A percentile compares a stretch with the other conserved stretches of the same genome.
Conservation (phyloP, 768 basidiomycete genomes). For the Panaeolus cyanescens region DNA sequence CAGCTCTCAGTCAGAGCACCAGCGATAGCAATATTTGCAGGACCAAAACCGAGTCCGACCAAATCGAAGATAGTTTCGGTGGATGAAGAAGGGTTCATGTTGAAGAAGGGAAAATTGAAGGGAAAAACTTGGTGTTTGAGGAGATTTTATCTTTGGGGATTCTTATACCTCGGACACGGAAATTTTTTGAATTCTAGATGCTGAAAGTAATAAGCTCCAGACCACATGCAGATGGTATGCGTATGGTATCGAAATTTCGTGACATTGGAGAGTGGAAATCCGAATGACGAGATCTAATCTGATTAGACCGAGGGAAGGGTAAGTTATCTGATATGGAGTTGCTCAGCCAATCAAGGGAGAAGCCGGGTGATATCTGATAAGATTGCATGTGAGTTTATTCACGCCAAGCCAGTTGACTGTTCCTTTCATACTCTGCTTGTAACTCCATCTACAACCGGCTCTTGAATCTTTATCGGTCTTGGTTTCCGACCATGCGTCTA, state of each 20-base stretch:
- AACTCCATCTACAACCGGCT: constrained; percentile 4
- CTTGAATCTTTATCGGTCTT: background rate
- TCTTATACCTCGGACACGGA: background rate
- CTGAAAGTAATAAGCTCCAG: constrained; percentile 11
- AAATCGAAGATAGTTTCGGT: constrained; percentile 39
- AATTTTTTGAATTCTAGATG: constrained; percentile 3
- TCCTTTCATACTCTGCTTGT: background rate
- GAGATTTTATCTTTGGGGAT: background rate
- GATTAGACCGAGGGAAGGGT: constrained; percentile 22
- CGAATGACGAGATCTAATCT: constrained; percentile 25
- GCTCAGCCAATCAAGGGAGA: constrained; percentile 22
- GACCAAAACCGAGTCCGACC: constrained; percentile 54
- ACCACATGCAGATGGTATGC: constrained; percentile 7
- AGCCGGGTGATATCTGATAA: constrained; percentile 35
- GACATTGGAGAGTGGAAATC: constrained; percentile 4
- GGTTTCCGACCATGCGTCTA: background rate
- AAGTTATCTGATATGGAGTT: constrained; percentile 28
- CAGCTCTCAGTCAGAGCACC: constrained; percentile 50
- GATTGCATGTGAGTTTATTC: constrained; percentile 22
- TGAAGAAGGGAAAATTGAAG: constrained; percentile 6
- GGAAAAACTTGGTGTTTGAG: background rate
- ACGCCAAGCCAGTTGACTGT: constrained; percentile 13
- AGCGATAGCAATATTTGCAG: constrained; percentile 53
- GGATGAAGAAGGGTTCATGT: constrained; percentile 17
- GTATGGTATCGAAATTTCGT: constrained; percentile 3